Percentiles rank a stretch among this genome's conserved stretches.
phyloP scores from a whole-genome alignment of 805 yeast genomes.

The Torulaspora maleeae region DNA sequence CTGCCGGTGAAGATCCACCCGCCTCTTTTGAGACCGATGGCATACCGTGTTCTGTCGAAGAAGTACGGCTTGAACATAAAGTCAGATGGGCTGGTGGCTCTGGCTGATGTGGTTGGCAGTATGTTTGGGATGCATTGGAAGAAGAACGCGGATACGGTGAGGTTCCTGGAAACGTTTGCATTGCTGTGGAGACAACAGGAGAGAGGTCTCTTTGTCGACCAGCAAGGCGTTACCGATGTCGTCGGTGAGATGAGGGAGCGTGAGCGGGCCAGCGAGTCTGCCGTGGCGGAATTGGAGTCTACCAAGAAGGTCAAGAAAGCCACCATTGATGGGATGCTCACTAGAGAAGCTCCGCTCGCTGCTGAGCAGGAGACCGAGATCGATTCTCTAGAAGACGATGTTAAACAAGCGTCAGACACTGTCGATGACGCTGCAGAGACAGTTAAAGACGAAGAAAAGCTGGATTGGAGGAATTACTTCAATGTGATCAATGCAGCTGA shows the following conservation, averaged over 20 bases:
- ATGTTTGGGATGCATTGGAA: constrained; percentile 87
- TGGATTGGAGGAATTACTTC: constrained; percentile 73
- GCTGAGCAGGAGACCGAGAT: background rate
- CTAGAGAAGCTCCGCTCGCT: background rate
- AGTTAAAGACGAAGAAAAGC: constrained; percentile 20
- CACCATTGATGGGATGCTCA: constrained; percentile 7
- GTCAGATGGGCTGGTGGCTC: constrained; percentile 68
- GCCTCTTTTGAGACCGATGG: constrained; percentile 81
- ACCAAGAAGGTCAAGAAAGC: background rate
- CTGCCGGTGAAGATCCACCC: constrained; percentile 78
- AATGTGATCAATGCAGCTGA: constrained; percentile 56
- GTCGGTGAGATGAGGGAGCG: constrained; percentile 51
- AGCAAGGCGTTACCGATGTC: constrained; percentile 59
- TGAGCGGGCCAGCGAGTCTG: constrained; percentile 19
- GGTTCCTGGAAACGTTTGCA: constrained; percentile 68
- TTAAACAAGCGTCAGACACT: background rate
- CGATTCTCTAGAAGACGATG: background rate
- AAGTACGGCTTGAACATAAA: constrained; percentile 89
- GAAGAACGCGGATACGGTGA: constrained; percentile 25
- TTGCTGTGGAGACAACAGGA: constrained; percentile 84
- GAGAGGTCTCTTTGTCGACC: constrained; percentile 79
- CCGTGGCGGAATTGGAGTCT: background rate
- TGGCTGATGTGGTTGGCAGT: constrained; percentile 72
- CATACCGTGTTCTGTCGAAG: constrained; percentile 83
- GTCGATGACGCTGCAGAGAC: constrained; percentile 3